Evolutionary conservation across 768 basidiomycete genomes (phyloP), one percentile per base, ranked within the genome.

Genomic region (Paxillus ammoniavirescens): DNA sequence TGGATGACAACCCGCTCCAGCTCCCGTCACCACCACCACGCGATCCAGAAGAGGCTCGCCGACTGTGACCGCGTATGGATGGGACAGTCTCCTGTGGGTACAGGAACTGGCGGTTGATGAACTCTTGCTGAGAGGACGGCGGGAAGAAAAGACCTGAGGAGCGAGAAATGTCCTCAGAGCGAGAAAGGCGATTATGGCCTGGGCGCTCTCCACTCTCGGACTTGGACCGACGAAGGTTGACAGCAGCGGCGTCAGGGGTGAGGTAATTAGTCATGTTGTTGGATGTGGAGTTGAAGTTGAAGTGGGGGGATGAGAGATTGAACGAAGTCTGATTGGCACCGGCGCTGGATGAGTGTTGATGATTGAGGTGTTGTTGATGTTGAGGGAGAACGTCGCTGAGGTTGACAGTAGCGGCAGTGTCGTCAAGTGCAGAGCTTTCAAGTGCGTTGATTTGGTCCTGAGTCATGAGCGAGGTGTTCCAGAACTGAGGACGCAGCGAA

Each of bases 151-250:
- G 2, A 6, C 64, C 68, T 13, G 68, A 61, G 9, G 70, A 57
- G 53, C 67, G 69, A 26, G 66, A 68, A 38, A 86, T 72, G 61
- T 88, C 88, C 66, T 89, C 87, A 38, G 82, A 83, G 56, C 84
- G 82, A 31, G 78, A 79, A 17, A 76, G 74, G 14, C 86, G 75
- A 59, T 76, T 72, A 48, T 80, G 79, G 8, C 67, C 66, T n/a
- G 73, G 70, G 17, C 74, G 71, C 52, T 68, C 64, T 33, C 69
- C 70, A 2, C 58, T 47, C 51, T 83, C 82, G 9, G 81, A 82
- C 57, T 77, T 78, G 47, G 72, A 70, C 17, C 84, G 77, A 47
- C 82, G 78, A n/a, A 86, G 58, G 47, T 54, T 46, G 30, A 69
- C 61, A 26, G 67, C 73, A 23, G 59, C 57, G 38, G 52, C 47